Conservation (phyloP, 2,329 filamentous ascomycete genomes). For the Nigrograna mackinnonii region DNA sequence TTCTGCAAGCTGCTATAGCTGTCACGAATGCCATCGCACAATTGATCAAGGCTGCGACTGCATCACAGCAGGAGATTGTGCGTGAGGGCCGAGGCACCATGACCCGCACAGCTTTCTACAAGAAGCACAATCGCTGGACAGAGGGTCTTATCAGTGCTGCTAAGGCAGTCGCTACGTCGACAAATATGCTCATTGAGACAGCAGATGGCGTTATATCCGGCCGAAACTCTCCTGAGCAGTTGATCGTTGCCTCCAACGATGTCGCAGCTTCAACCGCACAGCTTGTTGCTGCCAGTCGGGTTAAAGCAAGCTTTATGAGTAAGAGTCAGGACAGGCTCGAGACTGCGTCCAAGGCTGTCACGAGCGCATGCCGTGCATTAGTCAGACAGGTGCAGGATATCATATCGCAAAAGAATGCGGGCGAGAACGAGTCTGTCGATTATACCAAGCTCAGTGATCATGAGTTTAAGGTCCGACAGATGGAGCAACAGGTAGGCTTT, state of each 20-base stretch:
- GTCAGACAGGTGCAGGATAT: conserved; percentile 94
- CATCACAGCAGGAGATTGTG: conserved; percentile 94
- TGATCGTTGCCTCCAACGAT: conserved; percentile 97
- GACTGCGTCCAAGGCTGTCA: conserved; percentile 89
- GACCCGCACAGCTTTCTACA: conserved; percentile 94
- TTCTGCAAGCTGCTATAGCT: conserved; percentile 88
- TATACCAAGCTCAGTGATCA: conserved; percentile 87
- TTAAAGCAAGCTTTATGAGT: conserved; percentile 98
- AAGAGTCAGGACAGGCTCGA: conserved; percentile 94
- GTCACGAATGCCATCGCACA: conserved; percentile 93
- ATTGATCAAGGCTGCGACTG: conserved; percentile 92
- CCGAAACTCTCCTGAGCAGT: conserved; percentile 91
- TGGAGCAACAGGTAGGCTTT: conserved; percentile 92
- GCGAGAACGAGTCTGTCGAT: conserved; percentile 79
- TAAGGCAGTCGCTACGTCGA: conserved; percentile 91
- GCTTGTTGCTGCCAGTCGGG: conserved; percentile 90
- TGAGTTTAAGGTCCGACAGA: conserved; percentile 98
- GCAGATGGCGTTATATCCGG: conserved; percentile 92
- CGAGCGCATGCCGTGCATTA: conserved; percentile 80
- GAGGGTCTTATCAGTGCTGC: conserved; percentile 96
- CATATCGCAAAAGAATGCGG: conserved; percentile 82
- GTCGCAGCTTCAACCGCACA: conserved; percentile 96
- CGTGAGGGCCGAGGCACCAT: conserved; percentile 86
- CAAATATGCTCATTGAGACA: conserved; percentile 96
- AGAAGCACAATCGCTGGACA: conserved; percentile 99